phyloP scores from a whole-genome alignment of 2,329 filamentous ascomycete species.

The Sordariomycetes sp. region DNA sequence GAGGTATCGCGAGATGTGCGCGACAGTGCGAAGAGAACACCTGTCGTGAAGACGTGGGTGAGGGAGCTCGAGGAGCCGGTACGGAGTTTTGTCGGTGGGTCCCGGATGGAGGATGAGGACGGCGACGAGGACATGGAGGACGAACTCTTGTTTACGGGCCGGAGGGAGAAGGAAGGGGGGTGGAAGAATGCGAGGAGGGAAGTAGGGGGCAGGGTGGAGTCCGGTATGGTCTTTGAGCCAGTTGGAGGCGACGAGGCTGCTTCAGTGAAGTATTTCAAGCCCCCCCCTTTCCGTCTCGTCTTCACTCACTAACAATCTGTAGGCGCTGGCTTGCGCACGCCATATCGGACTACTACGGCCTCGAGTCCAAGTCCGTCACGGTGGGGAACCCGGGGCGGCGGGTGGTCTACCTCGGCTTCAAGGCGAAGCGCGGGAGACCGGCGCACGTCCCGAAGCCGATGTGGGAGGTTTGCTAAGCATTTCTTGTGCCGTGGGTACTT shows the following conservation, averaged over 20 bases:
- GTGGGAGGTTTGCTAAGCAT: constrained; percentile 39
- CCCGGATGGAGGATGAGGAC: constrained; percentile 13
- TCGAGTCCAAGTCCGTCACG: constrained; percentile 72
- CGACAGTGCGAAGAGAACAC: constrained; percentile 67
- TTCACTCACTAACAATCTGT: constrained; percentile 3
- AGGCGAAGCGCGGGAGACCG: background rate
- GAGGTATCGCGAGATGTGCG: constrained; percentile 72
- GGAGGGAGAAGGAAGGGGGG: constrained; percentile 35
- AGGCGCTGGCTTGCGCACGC: constrained; percentile 90
- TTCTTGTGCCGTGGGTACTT: background rate
- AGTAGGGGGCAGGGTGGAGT: constrained; percentile 43
- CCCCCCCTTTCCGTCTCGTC: background rate
- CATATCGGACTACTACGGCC: constrained; percentile 84
- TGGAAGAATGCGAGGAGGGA: constrained; percentile 42
- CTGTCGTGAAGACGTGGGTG: constrained; percentile 69
- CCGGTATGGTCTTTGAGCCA: constrained; percentile 70
- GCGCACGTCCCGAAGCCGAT: constrained; percentile 46
- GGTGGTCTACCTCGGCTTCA: constrained; percentile 75
- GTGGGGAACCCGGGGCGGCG: constrained; percentile 59
- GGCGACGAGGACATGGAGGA: constrained; percentile 54
- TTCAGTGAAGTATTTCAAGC: constrained; percentile 62
- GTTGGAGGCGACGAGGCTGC: constrained; percentile 64
- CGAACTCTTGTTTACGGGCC: constrained; percentile 85
- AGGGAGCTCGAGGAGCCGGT: constrained; percentile 80
- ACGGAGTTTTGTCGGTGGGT: constrained; percentile 58